Evolutionary conservation across 2,329 filamentous ascomycete species (phyloP).

Genomic region (Ceratocystis alfenasii): DNA sequence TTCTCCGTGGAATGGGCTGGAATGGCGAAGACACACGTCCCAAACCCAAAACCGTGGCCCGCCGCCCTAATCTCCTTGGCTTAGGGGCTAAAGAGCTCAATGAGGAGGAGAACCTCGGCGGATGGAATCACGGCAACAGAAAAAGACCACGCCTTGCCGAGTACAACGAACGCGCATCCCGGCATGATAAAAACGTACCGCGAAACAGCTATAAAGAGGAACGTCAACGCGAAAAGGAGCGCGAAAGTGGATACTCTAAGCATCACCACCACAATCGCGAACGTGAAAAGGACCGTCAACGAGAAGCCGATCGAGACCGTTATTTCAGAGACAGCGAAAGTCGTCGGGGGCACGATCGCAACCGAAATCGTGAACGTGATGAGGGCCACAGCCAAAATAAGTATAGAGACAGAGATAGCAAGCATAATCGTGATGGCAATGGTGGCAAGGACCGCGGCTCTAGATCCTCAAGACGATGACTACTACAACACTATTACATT

Average conservation of each 20-base stretch:
- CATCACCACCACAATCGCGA: slow-evolving; percentile 20
- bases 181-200: slow-evolving; percentile 31
- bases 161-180: slow-evolving; percentile 31
- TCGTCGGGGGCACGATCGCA: slow-evolving; percentile 33
- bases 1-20: slow-evolving; percentile 92
- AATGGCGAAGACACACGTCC: slow-evolving; percentile 52
- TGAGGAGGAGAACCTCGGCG: slow-evolving; percentile 59
- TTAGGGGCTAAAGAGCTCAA: slow-evolving; percentile 78
- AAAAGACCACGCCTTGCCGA: slow-evolving; percentile 39
- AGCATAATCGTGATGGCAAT: slow-evolving; percentile 27
- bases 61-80: slow-evolving; percentile 69
- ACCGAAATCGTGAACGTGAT: slow-evolving; percentile 31
- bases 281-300: slow-evolving; percentile 14
- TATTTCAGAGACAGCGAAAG: slow-evolving; percentile 30
- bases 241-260: slow-evolving; percentile 25
- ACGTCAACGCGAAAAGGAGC: slow-evolving; percentile 34
- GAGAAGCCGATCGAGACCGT: slow-evolving; percentile 21
- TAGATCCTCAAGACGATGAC: slow-evolving; percentile 14
- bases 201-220: slow-evolving; percentile 39
- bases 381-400: slow-evolving; percentile 25
- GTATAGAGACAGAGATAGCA: slow-evolving; percentile 31
- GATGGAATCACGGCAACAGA: slow-evolving; percentile 60
- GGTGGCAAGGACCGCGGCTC: slow-evolving; percentile 22
- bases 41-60: slow-evolving; percentile 50
- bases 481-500: neutral